phyloP scores from a whole-genome alignment of 2,329 filamentous ascomycete species.

The Aspergillus costaricaensis region DNA sequence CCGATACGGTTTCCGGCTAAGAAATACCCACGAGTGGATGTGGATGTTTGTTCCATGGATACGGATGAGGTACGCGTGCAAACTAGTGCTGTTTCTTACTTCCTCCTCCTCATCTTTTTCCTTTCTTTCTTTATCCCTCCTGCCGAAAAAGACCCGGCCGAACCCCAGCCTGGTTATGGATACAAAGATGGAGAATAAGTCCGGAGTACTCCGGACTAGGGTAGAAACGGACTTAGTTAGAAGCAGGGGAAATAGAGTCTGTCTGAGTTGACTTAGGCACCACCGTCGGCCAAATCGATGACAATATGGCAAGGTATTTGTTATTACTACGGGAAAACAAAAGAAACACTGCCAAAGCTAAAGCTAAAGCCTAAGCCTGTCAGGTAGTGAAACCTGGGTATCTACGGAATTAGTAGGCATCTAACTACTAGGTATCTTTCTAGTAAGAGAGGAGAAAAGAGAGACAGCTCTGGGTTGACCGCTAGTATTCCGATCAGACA shows the following conservation, averaged over 20 bases:
- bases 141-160: constrained; percentile 2
- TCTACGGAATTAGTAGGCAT: no score
- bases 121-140: no score
- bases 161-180: not conserved
- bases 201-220: constrained; percentile 1
- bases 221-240: not conserved
- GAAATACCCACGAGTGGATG: not conserved
- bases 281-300: not conserved
- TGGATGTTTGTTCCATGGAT: not conserved
- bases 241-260: not conserved
- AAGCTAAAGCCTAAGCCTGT: no score
- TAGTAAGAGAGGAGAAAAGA: not conserved
- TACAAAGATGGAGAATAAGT: not conserved
- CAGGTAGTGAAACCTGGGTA: no score
- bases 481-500: not conserved
- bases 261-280: not conserved
- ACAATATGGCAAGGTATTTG: not conserved
- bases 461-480: not conserved
- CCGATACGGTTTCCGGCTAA: not conserved
- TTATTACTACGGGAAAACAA: no score
- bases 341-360: no score
- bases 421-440: no score
- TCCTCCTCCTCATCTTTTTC: no score
- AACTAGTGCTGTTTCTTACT: no score
- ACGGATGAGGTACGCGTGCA: no score